Conservation (phyloP, 148 eudicot species). For the Camellia japonica region DNA sequence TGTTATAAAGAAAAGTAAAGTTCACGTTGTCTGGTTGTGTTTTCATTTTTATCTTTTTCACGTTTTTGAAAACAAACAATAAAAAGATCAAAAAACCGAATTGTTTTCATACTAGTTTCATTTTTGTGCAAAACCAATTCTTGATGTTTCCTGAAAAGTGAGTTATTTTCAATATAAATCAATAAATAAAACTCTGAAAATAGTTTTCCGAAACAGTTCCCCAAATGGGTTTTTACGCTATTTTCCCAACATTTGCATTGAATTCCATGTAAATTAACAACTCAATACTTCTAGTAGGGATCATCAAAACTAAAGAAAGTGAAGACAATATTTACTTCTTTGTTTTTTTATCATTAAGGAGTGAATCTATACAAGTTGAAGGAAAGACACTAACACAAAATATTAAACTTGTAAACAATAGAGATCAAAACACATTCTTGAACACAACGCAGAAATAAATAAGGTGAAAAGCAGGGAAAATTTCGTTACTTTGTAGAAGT, state of each 20-base stretch:
- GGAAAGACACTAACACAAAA: neutral
- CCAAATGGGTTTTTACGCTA: neutral
- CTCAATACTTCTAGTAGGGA: neutral
- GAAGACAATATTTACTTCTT: neutral
- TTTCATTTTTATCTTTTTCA: no score
- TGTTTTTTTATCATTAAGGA: neutral
- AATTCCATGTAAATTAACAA: neutral
- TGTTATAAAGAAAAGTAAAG: neutral
- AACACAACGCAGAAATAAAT: neutral
- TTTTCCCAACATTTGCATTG: neutral
- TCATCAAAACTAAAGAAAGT: neutral
- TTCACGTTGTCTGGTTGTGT: neutral
- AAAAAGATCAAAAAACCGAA: no score
- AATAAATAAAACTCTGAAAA: no score
- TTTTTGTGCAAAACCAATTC: no score
- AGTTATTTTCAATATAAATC: no score
- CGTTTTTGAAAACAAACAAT: no score
- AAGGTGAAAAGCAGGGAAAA: neutral
- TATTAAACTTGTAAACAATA: neutral
- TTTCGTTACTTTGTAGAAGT: neutral
- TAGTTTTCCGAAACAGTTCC: no score
- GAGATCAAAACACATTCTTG: neutral
- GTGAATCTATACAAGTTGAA: neutral
- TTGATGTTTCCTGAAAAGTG: no score
- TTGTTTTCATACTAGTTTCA: no score